Conservation (phyloP, 2,329 filamentous ascomycete genomes). For the Alternaria viburni region DNA sequence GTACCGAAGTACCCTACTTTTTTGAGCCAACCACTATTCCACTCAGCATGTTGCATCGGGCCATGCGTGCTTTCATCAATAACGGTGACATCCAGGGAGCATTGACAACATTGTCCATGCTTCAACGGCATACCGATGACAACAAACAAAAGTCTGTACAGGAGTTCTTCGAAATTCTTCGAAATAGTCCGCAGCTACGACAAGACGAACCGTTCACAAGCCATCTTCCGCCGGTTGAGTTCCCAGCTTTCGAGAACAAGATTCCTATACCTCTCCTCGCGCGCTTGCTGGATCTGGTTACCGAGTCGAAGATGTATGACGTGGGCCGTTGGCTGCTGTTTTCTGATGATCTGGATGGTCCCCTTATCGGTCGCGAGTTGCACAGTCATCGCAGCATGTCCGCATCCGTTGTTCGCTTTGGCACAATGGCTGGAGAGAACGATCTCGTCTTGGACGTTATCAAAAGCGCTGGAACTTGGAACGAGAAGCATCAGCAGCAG, state of each 20-base stretch:
- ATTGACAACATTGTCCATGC: slow-evolving; percentile 43
- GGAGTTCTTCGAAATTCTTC: slow-evolving; percentile 50
- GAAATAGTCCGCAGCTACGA: slow-evolving; percentile 15
- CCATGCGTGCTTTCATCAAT: slow-evolving; percentile 49
- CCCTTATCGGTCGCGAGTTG: slow-evolving; percentile 54
- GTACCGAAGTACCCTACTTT: slow-evolving; percentile 47
- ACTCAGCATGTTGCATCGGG: slow-evolving; percentile 52
- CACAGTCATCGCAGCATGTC: slow-evolving; percentile 58
- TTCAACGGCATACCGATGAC: slow-evolving; percentile 51
- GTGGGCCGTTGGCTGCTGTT: slow-evolving; percentile 62
- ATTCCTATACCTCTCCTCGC: slow-evolving; percentile 58
- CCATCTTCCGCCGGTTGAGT: slow-evolving; percentile 47
- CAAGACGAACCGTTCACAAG: slow-evolving; percentile 34
- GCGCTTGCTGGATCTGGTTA: slow-evolving; percentile 58
- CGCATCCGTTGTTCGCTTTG: slow-evolving; percentile 62
- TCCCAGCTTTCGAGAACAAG: slow-evolving; percentile 53
- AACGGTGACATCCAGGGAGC: slow-evolving; percentile 49
- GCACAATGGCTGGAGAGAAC: slow-evolving; percentile 57
- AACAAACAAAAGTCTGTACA: slow-evolving; percentile 53
- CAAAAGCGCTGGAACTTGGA: slow-evolving; percentile 25
- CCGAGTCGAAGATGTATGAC: slow-evolving; percentile 53
- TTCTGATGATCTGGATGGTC: slow-evolving; percentile 60
- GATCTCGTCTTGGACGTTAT: slow-evolving; percentile 43
- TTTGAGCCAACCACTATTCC: slow-evolving; percentile 53
- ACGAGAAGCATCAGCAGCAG: slow-evolving; percentile 25